Evolutionary conservation across 331 rosid species (phyloP).

Genomic region (Pyrus hybrid): DNA sequence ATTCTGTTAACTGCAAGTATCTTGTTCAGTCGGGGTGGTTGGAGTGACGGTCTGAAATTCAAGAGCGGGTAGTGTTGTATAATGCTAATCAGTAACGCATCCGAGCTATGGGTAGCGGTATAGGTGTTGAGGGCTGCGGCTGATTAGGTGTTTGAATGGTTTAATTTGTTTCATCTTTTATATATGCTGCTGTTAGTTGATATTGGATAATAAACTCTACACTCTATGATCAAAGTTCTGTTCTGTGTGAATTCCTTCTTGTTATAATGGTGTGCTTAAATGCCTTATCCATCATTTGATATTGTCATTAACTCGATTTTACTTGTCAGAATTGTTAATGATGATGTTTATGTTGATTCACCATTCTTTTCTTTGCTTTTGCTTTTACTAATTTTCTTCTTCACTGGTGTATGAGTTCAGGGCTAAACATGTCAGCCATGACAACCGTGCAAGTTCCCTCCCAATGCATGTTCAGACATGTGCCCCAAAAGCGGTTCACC

Average conservation of each 20-base stretch:
- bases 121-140: neutral
- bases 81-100: neutral
- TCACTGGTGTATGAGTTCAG: slow-evolving; percentile 12
- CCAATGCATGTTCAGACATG: slow-evolving; percentile 24
- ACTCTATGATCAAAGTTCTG: neutral
- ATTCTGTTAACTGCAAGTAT: neutral
- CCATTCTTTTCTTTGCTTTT: neutral
- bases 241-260: neutral
- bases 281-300: neutral
- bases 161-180: neutral
- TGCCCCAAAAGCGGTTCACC: slow-evolving; percentile 14
- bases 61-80: neutral
- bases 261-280: neutral
- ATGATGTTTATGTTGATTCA: neutral
- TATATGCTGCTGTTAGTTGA: neutral
- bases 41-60: neutral
- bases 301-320: neutral
- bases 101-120: neutral
- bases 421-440: slow-evolving; percentile 40
- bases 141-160: neutral
- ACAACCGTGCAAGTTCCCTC: slow-evolving; percentile 38
- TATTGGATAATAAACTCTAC: neutral
- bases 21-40: neutral
- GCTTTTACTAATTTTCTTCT: neutral
- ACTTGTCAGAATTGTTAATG: neutral